Conservation (phyloP, 768 basidiomycete genomes). For the Arthromyces matolae region DNA sequence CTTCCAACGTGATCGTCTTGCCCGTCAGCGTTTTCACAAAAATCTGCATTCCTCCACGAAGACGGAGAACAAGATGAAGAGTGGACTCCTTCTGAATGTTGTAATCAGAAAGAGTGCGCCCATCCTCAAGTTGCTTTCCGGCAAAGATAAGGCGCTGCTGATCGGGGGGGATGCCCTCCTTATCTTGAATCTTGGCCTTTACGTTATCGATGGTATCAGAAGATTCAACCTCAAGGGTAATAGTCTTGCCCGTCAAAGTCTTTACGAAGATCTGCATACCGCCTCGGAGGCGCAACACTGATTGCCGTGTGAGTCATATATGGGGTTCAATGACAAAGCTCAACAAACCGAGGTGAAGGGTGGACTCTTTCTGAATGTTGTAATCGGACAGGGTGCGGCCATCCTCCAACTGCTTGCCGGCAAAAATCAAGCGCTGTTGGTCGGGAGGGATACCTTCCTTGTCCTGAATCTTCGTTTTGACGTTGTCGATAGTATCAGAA, state of each 20-base stretch:
- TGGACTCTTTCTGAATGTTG: slow-evolving; percentile 51
- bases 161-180: slow-evolving; percentile 21
- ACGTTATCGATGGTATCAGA: slow-evolving; percentile 21
- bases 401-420: slow-evolving; percentile 35
- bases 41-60: slow-evolving; percentile 35
- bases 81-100: slow-evolving; percentile 22
- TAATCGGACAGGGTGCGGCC: slow-evolving; percentile 39
- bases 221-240: slow-evolving; percentile 20
- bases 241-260: slow-evolving; percentile 20
- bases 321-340: not conserved
- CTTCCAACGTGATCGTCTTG: slow-evolving; percentile 17
- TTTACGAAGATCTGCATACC: slow-evolving; percentile 27
- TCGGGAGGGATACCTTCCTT: slow-evolving; percentile 22
- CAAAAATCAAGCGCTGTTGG: slow-evolving; percentile 21
- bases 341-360: slow-evolving; percentile 42
- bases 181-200: slow-evolving; percentile 21
- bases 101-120: slow-evolving; percentile 20
- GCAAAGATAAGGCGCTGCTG: slow-evolving; percentile 21
- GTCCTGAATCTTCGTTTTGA: slow-evolving; percentile 22
- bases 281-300: slow-evolving; percentile 32
- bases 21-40: slow-evolving; percentile 75
- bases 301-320: not conserved
- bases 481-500: slow-evolving; percentile 21
- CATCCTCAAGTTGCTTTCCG: slow-evolving; percentile 21
- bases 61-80: slow-evolving; percentile 27